phyloP scores from a whole-genome alignment of 1,139 yeast genomes.

The Nakaseomyces sp. region DNA sequence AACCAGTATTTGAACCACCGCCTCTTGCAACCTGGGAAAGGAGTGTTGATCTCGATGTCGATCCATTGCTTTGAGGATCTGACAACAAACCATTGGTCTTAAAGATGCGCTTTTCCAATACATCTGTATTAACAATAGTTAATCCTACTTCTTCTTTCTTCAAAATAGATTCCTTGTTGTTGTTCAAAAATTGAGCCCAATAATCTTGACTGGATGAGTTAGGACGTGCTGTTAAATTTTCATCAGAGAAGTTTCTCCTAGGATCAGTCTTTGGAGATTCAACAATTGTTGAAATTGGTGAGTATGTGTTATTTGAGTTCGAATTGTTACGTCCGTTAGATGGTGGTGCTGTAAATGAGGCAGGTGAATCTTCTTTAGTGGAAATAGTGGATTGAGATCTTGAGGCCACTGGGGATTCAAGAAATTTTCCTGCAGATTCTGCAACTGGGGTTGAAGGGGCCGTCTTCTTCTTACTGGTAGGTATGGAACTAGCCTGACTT shows the following conservation, averaged over 20 bases:
- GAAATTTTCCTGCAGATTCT: neutral
- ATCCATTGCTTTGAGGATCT: conserved; percentile 45
- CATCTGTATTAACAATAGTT: conserved; percentile 36
- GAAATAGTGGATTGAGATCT: conserved; percentile 1
- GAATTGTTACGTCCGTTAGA: neutral
- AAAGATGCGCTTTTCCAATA: conserved; percentile 39
- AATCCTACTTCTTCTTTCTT: conserved; percentile 48
- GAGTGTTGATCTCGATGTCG: conserved; percentile 25
- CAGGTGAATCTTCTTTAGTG: neutral
- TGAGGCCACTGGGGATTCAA: neutral
- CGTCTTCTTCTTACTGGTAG: conserved; percentile 7
- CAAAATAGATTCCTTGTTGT: conserved; percentile 62
- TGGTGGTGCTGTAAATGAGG: neutral
- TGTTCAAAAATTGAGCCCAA: conserved; percentile 33
- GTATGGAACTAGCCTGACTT: conserved; percentile 8
- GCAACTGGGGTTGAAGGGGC: conserved; percentile 14
- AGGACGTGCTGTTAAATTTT: neutral
- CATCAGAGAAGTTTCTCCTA: neutral
- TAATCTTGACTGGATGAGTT: neutral
- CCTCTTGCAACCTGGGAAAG: conserved; percentile 51
- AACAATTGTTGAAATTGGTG: conserved; percentile 1
- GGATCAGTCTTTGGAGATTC: neutral
- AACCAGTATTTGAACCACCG: conserved; percentile 38
- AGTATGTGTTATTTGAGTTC: neutral
- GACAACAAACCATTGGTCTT: conserved; percentile 49